Evolutionary conservation across 2,329 filamentous ascomycete species (phyloP).

Genomic region (Apiospora saccharicola): DNA sequence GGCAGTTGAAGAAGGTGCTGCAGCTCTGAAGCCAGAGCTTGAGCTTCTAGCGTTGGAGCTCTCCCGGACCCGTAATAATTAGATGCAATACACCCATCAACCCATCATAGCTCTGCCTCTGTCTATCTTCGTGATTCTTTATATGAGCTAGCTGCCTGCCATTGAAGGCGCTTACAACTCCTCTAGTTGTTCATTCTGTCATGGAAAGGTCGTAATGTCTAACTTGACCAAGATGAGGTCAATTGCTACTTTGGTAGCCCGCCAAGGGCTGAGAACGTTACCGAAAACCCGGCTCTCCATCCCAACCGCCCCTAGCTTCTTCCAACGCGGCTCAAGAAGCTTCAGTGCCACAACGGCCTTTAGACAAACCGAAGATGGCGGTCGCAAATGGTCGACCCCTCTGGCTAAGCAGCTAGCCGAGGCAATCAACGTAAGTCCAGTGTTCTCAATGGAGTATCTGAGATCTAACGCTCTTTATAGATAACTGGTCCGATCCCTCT

Average conservation of each 20-base stretch:
- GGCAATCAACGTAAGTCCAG: slow-evolving; percentile 75
- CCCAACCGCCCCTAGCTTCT: slow-evolving; percentile 17
- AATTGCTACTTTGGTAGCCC: slow-evolving; percentile 33
- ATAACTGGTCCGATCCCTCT: slow-evolving; percentile 89
- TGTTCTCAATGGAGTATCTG: not conserved
- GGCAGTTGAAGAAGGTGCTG: not conserved
- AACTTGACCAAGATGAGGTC: slow-evolving; percentile 36
- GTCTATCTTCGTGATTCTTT: not conserved
- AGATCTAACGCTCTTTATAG: slow-evolving; percentile 35
- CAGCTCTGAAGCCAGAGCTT: slow-evolving; percentile 15
- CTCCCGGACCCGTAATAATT: not conserved
- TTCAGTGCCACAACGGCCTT: slow-evolving; percentile 39
- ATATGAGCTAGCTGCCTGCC: not conserved
- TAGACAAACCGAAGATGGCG: slow-evolving; percentile 45
- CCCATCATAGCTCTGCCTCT: not conserved
- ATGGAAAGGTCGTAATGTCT: slow-evolving; percentile 1
- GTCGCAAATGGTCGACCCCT: slow-evolving; percentile 87
- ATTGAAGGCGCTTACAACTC: not conserved
- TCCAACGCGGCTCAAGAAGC: slow-evolving; percentile 32
- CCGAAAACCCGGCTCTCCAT: slow-evolving; percentile 31
- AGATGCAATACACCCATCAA: not conserved
- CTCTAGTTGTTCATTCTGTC: not conserved
- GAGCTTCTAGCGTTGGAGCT: slow-evolving; percentile 1
- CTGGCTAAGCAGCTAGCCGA: slow-evolving; percentile 86
- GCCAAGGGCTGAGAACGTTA: slow-evolving; percentile 34